Percentiles rank a stretch among this genome's conserved stretches.
These are phyloP conservation scores for Gigaspora rosea DNA, from an alignment of 192 early-diverging fungal genomes.

Conservation along the genomic window DNA sequence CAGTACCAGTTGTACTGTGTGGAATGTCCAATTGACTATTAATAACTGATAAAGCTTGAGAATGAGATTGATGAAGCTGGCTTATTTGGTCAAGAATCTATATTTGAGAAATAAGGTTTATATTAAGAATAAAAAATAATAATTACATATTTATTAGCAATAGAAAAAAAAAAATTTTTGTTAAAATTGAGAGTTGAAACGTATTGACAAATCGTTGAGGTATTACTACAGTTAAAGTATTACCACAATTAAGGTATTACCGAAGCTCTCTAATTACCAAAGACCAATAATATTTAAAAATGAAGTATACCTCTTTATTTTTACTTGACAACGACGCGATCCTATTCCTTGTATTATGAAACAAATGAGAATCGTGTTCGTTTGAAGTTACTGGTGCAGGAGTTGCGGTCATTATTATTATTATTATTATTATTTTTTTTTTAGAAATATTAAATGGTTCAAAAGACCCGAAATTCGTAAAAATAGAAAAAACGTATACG, in stretches of 20 bases:
- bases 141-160: not conserved
- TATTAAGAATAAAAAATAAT: not conserved
- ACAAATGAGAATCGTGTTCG: constrained; percentile 19
- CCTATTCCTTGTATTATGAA: constrained; percentile 24
- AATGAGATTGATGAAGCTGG: constrained; percentile 26
- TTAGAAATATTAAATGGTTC: not conserved
- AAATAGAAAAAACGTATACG: not conserved
- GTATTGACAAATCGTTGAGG: not conserved
- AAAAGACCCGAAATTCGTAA: not conserved
- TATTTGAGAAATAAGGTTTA: not conserved
- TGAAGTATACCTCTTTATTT: constrained; percentile 28
- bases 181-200: not conserved
- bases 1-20: not conserved
- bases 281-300: not conserved
- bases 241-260: not conserved
- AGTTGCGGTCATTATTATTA: constrained; percentile 27
- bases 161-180: not conserved
- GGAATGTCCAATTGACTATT: constrained; percentile 28
- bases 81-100: constrained; percentile 34
- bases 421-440: too few species aligned
- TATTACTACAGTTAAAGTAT: not conserved
- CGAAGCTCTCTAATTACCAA: too few species aligned
- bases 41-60: constrained; percentile 29
- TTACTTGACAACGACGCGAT: constrained; percentile 28
- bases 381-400: constrained; percentile 23